phyloP scores from a whole-genome alignment of 2,329 filamentous ascomycete genomes.

The Neoarthrinium moseri region DNA sequence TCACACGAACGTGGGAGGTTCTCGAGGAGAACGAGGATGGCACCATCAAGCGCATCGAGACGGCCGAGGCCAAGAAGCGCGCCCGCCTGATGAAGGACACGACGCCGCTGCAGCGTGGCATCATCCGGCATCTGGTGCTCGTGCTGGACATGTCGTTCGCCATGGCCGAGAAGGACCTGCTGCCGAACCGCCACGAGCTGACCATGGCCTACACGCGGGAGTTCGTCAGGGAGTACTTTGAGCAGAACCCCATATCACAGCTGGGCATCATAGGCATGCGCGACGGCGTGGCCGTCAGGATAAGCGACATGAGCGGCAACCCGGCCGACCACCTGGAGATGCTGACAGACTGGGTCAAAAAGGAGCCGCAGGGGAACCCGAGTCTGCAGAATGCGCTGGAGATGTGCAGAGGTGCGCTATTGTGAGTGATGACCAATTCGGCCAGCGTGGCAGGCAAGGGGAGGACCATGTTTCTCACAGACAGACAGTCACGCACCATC shows the following conservation, averaged over 20 bases:
- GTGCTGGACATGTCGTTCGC: conserved; percentile 90
- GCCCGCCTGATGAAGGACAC: conserved; percentile 84
- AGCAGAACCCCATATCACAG: conserved; percentile 97
- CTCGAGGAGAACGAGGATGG: conserved; percentile 79
- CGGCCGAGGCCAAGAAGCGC: conserved; percentile 78
- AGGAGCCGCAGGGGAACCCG: conserved; percentile 71
- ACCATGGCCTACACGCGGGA: conserved; percentile 79
- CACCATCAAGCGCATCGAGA: conserved; percentile 63
- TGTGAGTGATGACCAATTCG: conserved; percentile 46
- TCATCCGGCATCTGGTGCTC: conserved; percentile 93
- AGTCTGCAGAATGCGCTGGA: conserved; percentile 93
- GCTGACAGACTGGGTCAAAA: conserved; percentile 63
- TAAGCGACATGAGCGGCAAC: conserved; percentile 90
- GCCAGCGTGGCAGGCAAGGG: neutral
- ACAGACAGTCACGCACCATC: conserved; percentile 73
- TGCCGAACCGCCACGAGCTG: conserved; percentile 82
- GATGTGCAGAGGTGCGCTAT: conserved; percentile 90
- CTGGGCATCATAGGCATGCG: conserved; percentile 90
- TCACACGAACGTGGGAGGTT: conserved; percentile 69
- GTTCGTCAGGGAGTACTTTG: conserved; percentile 93
- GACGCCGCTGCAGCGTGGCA: conserved; percentile 91
- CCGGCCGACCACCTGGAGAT: conserved; percentile 82
- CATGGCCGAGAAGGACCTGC: conserved; percentile 93
- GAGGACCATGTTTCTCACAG: conserved; percentile 5
- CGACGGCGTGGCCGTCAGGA: conserved; percentile 80